These are phyloP conservation scores for Claviceps paspali DNA, from an alignment of 2,329 filamentous ascomycete genomes.

Conservation along the genomic window DNA sequence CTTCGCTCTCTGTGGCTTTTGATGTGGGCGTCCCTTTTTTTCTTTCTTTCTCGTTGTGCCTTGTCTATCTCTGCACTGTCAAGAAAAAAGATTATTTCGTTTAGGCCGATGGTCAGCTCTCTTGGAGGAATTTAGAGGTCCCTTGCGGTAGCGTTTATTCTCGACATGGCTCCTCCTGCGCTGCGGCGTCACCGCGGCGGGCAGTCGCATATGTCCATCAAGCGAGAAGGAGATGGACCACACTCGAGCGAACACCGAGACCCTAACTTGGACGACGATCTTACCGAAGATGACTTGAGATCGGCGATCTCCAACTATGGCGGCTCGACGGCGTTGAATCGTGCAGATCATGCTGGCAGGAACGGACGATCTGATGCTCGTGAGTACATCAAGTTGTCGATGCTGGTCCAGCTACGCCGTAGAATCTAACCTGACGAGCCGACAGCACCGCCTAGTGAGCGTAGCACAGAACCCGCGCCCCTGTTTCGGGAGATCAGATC, in stretches of 20 bases:
- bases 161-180: neutral
- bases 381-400: slow-evolving; percentile 13
- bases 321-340: slow-evolving; percentile 7
- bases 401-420: neutral
- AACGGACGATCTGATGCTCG: slow-evolving; percentile 23
- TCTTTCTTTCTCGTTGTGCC: no score
- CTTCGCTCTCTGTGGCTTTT: no score
- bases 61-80: no score
- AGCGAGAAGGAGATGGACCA: slow-evolving; percentile 15
- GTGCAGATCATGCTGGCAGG: slow-evolving; percentile 11
- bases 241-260: neutral
- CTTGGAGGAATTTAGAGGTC: neutral
- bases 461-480: slow-evolving; percentile 19
- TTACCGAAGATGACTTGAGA: neutral
- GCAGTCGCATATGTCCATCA: slow-evolving; percentile 6
- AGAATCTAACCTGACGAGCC: slow-evolving; percentile 1
- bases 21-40: no score
- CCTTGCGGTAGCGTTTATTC: neutral
- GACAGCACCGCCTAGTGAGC: slow-evolving; percentile 24
- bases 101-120: neutral
- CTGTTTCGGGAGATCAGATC: slow-evolving; percentile 23
- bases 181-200: slow-evolving; percentile 2
- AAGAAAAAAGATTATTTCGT: neutral
- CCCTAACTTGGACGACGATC: neutral
- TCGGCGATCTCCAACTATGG: slow-evolving; percentile 9